Percentiles rank a stretch among this genome's conserved stretches.
These are phyloP conservation scores for Neonectria punicea DNA, from an alignment of 2,329 filamentous ascomycete genomes.

Conservation along the genomic window DNA sequence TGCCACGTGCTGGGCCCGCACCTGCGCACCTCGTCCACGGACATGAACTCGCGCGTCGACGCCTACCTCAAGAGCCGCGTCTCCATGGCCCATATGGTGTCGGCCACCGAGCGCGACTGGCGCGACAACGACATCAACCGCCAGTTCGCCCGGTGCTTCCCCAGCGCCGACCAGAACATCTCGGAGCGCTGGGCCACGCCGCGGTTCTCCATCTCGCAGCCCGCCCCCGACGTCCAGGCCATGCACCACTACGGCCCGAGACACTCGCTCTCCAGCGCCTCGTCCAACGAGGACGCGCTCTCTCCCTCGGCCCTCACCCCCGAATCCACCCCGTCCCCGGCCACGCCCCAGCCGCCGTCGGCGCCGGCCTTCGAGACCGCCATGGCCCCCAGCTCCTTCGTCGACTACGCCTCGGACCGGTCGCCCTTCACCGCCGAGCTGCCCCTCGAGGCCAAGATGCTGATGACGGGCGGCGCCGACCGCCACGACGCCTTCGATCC, in stretches of 20 bases:
- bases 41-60: slow-evolving; percentile 71
- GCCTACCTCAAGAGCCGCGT: slow-evolving; percentile 56
- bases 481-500: slow-evolving; percentile 40
- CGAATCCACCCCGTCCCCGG: slow-evolving; percentile 38
- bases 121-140: slow-evolving; percentile 59
- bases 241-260: slow-evolving; percentile 37
- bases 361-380: slow-evolving; percentile 28
- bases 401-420: slow-evolving; percentile 31
- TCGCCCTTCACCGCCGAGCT: slow-evolving; percentile 56
- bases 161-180: slow-evolving; percentile 46
- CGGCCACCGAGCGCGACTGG: slow-evolving; percentile 50
- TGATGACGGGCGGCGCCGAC: slow-evolving; percentile 48
- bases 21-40: slow-evolving; percentile 68
- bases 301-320: slow-evolving; percentile 45
- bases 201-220: slow-evolving; percentile 23
- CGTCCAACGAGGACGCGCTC: slow-evolving; percentile 19
- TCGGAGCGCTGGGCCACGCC: slow-evolving; percentile 38
- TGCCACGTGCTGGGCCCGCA: slow-evolving; percentile 73
- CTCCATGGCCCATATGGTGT: slow-evolving; percentile 55
- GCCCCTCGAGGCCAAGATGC: slow-evolving; percentile 55
- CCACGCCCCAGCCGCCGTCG: slow-evolving; percentile 33
- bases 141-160: slow-evolving; percentile 59
- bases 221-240: slow-evolving; percentile 20
- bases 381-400: slow-evolving; percentile 27
- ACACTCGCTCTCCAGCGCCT: slow-evolving; percentile 30